Conservation (phyloP, 2,329 filamentous ascomycete genomes). For the Tympanopsis confertula region DNA sequence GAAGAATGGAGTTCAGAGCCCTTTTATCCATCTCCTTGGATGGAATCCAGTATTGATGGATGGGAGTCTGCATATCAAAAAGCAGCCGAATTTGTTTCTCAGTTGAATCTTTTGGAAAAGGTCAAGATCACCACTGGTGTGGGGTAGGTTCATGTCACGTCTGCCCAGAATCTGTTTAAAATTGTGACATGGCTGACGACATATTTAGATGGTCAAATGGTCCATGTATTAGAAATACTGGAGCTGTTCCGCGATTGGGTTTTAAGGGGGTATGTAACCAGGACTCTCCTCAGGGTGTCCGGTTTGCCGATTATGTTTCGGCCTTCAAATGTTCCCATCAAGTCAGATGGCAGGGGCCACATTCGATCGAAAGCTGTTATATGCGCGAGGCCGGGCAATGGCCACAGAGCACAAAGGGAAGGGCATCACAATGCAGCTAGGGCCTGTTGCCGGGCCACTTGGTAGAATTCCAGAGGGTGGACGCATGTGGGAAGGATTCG, state of each 20-base stretch:
- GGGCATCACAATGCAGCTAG: conserved; percentile 63
- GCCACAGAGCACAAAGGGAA: conserved; percentile 62
- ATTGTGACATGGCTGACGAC: background rate
- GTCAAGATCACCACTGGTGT: conserved; percentile 29
- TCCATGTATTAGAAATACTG: conserved; percentile 21
- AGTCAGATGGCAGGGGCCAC: conserved; percentile 53
- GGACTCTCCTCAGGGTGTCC: conserved; percentile 60
- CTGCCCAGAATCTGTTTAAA: background rate
- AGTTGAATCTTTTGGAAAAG: background rate
- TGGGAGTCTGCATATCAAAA: conserved; percentile 55
- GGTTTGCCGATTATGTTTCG: conserved; percentile 53
- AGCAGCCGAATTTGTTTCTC: conserved; percentile 36
- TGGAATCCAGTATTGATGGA: background rate
- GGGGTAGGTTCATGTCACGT: conserved; percentile 30
- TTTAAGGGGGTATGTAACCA: conserved; percentile 55
- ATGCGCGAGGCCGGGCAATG: conserved; percentile 57
- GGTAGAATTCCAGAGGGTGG: conserved; percentile 55
- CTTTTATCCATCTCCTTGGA: background rate
- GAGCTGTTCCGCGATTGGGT: conserved; percentile 24
- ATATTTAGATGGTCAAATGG: conserved; percentile 22
- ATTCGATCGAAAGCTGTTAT: conserved; percentile 58
- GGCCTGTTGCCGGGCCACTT: conserved; percentile 45
- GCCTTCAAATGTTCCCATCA: conserved; percentile 63
- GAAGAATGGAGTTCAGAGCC: too few relatives aligned
- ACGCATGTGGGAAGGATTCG: conserved; percentile 49